Evolutionary conservation across 2,329 filamentous ascomycete genomes (phyloP).

Genomic region (Aureobasidium vineae): DNA sequence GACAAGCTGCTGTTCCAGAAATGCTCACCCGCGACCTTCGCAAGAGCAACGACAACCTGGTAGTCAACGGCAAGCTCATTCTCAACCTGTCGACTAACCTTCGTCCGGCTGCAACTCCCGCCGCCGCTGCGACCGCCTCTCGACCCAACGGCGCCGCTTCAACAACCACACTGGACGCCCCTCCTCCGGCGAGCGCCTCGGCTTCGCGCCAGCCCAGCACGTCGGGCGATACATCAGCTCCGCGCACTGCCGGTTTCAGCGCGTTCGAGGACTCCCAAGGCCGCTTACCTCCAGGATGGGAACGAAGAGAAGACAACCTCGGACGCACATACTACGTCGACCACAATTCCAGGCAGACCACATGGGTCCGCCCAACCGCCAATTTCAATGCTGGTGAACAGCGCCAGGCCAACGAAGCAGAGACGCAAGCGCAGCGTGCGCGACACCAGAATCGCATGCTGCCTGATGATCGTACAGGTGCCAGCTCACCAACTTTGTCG

Average conservation of each 20-base stretch:
- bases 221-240: slow-evolving; percentile 26
- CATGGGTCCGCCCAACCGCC: slow-evolving; percentile 87
- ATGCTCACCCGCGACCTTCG: slow-evolving; percentile 98
- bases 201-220: slow-evolving; percentile 34
- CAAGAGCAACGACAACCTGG: slow-evolving; percentile 96
- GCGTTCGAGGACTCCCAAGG: slow-evolving; percentile 97
- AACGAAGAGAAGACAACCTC: slow-evolving; percentile 90
- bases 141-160: slow-evolving; percentile 35
- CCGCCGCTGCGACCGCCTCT: slow-evolving; percentile 33
- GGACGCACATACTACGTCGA: slow-evolving; percentile 98
- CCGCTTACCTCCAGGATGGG: slow-evolving; percentile 88
- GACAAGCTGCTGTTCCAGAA: slow-evolving; percentile 52
- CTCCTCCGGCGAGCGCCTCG: slow-evolving; percentile 38
- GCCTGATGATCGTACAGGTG: slow-evolving; percentile 90
- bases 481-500: slow-evolving; percentile 78
- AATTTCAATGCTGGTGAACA: slow-evolving; percentile 73
- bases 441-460: slow-evolving; percentile 94
- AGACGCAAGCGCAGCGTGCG: slow-evolving; percentile 88
- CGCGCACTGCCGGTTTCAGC: slow-evolving; percentile 61
- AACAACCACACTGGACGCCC: slow-evolving; percentile 29
- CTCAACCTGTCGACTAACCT: slow-evolving; percentile 95
- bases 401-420: slow-evolving; percentile 78
- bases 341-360: slow-evolving; percentile 94
- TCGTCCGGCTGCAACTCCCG: slow-evolving; percentile 58
- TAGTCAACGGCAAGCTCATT: slow-evolving; percentile 96